Evolutionary conservation across 202 grass and related monocot species (phyloP).

Genomic region (Carex sylvatica): DNA sequence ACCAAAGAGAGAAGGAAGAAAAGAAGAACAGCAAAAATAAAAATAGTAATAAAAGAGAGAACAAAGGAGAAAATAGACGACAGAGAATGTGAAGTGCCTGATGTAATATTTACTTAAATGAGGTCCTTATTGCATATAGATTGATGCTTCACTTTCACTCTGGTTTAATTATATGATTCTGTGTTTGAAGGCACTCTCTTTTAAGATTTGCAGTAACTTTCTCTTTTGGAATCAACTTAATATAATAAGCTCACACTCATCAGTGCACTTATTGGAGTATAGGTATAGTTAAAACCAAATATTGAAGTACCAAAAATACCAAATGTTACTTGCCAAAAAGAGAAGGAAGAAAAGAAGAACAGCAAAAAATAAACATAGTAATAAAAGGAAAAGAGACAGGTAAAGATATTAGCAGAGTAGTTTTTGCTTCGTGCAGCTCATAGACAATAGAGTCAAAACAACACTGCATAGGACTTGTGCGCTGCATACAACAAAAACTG

Average conservation of each 20-base stretch:
- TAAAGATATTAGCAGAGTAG: too few relatives aligned
- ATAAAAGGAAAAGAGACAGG: too few relatives aligned
- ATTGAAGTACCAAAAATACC: neutral
- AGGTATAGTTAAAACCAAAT: neutral
- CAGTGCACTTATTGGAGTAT: neutral
- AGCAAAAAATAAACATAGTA: neutral
- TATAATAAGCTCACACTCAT: neutral
- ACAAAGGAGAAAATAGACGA: neutral
- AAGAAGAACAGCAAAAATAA: neutral
- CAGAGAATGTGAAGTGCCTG: neutral
- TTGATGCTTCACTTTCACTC: slow-evolving; percentile 10
- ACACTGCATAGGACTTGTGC: too few relatives aligned
- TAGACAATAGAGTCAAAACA: too few relatives aligned
- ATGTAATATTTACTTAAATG: neutral
- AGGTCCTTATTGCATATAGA: neutral
- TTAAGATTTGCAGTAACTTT: neutral
- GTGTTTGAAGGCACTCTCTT: neutral
- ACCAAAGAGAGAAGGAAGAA: neutral
- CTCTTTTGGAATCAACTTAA: neutral
- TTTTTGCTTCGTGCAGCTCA: too few relatives aligned
- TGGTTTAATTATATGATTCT: slow-evolving; percentile 4
- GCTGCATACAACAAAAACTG: too few relatives aligned
- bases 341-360: neutral
- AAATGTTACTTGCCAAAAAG: neutral
- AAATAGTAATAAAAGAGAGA: neutral